phyloP scores from a whole-genome alignment of 2,329 filamentous ascomycete genomes.

The Aureobasidium namibiae region DNA sequence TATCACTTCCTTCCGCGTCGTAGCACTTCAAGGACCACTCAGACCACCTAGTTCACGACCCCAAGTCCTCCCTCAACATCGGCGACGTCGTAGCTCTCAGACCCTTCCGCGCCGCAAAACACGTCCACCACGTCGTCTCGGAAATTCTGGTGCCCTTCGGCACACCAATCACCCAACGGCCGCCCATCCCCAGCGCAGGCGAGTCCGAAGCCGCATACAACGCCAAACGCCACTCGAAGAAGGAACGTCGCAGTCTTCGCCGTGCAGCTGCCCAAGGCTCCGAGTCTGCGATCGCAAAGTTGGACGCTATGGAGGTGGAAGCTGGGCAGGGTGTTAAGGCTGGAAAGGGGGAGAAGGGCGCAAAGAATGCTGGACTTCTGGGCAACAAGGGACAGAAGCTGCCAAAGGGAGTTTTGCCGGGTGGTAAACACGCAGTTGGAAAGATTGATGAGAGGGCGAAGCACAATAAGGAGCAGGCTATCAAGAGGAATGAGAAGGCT shows the following conservation, averaged over 20 bases:
- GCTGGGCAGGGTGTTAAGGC: constrained; percentile 22
- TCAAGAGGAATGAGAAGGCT: constrained; percentile 22
- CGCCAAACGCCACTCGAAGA: constrained; percentile 49
- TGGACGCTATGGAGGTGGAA: constrained; percentile 22
- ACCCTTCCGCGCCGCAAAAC: constrained; percentile 57
- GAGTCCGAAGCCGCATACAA: constrained; percentile 52
- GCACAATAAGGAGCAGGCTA: constrained; percentile 22
- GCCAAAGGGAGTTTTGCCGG: constrained; percentile 24
- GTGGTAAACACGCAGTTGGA: constrained; percentile 24
- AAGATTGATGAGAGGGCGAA: constrained; percentile 23
- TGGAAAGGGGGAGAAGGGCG: constrained; percentile 22
- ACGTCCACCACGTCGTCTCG: constrained; percentile 66
- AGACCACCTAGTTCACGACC: constrained; percentile 69
- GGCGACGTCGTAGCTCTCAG: constrained; percentile 71
- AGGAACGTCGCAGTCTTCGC: constrained; percentile 31
- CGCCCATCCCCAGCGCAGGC: constrained; percentile 56
- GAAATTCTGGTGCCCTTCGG: constrained; percentile 67
- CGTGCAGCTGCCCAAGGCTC: constrained; percentile 24
- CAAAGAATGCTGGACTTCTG: constrained; percentile 18
- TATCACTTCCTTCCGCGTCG: neutral
- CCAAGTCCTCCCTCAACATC: constrained; percentile 60
- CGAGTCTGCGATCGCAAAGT: constrained; percentile 20
- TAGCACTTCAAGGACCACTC: constrained; percentile 58
- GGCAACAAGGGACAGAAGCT: constrained; percentile 27
- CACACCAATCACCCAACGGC: constrained; percentile 53